Conservation (phyloP, 768 basidiomycete genomes). For the Mycena crocata region DNA sequence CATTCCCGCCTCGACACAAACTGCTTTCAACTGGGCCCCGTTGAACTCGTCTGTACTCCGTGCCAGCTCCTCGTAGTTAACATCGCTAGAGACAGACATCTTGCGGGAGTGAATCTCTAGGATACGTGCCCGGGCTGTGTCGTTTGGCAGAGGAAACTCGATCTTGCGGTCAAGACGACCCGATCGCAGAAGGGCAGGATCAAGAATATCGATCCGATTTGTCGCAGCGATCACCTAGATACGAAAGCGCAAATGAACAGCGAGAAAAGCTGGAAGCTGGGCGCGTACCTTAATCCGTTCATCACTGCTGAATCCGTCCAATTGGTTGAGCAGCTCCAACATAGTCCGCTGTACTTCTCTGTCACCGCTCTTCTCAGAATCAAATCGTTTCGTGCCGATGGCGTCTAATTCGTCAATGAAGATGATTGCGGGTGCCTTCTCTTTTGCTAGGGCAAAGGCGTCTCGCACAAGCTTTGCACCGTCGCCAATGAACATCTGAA, state of each 20-base stretch:
- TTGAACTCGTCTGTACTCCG: constrained; percentile 99
- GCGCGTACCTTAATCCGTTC: constrained; percentile 91
- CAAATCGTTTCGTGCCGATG: constrained; percentile 99
- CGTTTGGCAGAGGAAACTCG: constrained; percentile 97
- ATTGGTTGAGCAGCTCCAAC: constrained; percentile 97
- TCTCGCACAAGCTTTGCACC: constrained; percentile 99
- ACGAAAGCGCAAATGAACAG: constrained; percentile 15
- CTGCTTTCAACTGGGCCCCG: constrained; percentile 96
- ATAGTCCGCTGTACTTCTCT: constrained; percentile 99
- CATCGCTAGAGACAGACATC: constrained; percentile 88
- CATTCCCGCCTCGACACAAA: constrained; percentile 99
- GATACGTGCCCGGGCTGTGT: constrained; percentile 95
- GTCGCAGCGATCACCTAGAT: constrained; percentile 96
- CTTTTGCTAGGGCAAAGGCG: constrained; percentile 97
- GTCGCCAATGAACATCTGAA: constrained; percentile 99
- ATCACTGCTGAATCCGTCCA: constrained; percentile 97
- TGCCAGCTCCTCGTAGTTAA: constrained; percentile 97
- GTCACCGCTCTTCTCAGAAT: constrained; percentile 98
- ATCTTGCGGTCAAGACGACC: constrained; percentile 98
- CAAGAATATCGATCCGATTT: constrained; percentile 98
- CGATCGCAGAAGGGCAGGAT: constrained; percentile 97
- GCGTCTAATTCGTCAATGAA: constrained; percentile 99
- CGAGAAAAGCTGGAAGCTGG: constrained; percentile 15
- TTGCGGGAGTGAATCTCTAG: constrained; percentile 97
- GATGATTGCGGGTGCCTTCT: constrained; percentile 98